phyloP scores from a whole-genome alignment of 2,329 filamentous ascomycete species.

The Pseudogymnoascus sp. region DNA sequence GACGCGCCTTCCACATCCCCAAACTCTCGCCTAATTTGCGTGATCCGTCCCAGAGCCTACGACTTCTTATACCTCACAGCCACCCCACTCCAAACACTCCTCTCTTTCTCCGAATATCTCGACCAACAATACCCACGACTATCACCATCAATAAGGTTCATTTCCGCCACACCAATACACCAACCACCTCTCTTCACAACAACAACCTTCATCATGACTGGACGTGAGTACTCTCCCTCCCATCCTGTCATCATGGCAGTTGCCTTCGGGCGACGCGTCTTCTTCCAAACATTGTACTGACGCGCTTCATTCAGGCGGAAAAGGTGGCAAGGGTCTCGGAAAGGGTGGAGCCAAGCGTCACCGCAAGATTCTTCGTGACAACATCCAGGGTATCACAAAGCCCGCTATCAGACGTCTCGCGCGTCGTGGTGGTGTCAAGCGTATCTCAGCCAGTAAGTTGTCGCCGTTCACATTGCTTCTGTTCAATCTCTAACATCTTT shows the following conservation, averaged over 20 bases:
- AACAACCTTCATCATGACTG: slow-evolving; percentile 44
- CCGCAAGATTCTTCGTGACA: slow-evolving; percentile 98
- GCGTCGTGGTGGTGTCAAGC: slow-evolving; percentile 99
- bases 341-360: slow-evolving; percentile 98
- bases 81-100: slow-evolving; percentile 11
- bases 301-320: slow-evolving; percentile 58
- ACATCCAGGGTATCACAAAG: slow-evolving; percentile 99
- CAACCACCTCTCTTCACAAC: slow-evolving; percentile 17
- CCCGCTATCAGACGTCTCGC: slow-evolving; percentile 96
- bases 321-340: slow-evolving; percentile 95
- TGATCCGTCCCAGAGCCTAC: slow-evolving; percentile 13
- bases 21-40: slow-evolving; percentile 19
- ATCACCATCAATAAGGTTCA: slow-evolving; percentile 11
- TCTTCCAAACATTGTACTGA: slow-evolving; percentile 33
- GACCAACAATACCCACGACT: slow-evolving; percentile 9
- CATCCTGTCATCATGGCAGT: not conserved
- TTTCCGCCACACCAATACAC: slow-evolving; percentile 10
- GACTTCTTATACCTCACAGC: slow-evolving; percentile 15
- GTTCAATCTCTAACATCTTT: slow-evolving; percentile 9
- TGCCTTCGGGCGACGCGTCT: slow-evolving; percentile 18
- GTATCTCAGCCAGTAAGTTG: slow-evolving; percentile 82
- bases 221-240: slow-evolving; percentile 38
- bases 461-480: slow-evolving; percentile 6
- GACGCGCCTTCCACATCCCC: not conserved
- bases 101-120: not conserved